Evolutionary conservation across 805 yeast species (phyloP).

Genomic region (Naumovozyma castellii): DNA sequence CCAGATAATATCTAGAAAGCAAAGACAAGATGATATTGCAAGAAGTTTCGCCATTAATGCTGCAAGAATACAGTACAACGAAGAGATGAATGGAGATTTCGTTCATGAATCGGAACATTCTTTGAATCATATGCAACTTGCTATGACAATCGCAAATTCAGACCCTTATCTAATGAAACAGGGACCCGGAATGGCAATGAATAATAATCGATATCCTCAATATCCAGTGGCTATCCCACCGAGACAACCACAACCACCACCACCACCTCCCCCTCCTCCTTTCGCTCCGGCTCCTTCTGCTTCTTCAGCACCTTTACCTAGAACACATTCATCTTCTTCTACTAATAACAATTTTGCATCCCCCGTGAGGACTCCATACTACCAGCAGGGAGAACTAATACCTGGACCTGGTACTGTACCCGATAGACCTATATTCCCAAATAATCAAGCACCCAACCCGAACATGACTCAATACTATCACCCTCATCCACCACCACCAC

Average conservation of each 20-base stretch:
- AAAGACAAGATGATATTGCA: constrained; percentile 47
- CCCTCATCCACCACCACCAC: too few species aligned
- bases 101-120: neutral
- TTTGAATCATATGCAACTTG: neutral
- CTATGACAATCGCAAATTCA: neutral
- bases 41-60: constrained; percentile 37
- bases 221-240: neutral
- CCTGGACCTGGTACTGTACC: too few species aligned
- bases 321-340: too few species aligned
- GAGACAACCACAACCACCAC: neutral
- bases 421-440: too few species aligned
- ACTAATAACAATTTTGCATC: neutral
- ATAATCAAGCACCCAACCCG: too few species aligned
- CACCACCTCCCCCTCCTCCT: too few species aligned
- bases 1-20: constrained; percentile 50
- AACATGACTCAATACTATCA: too few species aligned
- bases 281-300: too few species aligned
- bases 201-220: neutral
- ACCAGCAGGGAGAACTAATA: neutral
- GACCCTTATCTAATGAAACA: constrained; percentile 3
- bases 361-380: neutral
- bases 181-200: too few species aligned
- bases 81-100: constrained; percentile 13
- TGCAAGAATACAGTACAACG: constrained; percentile 37
- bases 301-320: too few species aligned